Percentiles rank a stretch among this genome's conserved stretches.
These are phyloP conservation scores for Candida stauntonica DNA, from an alignment of 805 yeast genomes.

Conservation along the genomic window DNA sequence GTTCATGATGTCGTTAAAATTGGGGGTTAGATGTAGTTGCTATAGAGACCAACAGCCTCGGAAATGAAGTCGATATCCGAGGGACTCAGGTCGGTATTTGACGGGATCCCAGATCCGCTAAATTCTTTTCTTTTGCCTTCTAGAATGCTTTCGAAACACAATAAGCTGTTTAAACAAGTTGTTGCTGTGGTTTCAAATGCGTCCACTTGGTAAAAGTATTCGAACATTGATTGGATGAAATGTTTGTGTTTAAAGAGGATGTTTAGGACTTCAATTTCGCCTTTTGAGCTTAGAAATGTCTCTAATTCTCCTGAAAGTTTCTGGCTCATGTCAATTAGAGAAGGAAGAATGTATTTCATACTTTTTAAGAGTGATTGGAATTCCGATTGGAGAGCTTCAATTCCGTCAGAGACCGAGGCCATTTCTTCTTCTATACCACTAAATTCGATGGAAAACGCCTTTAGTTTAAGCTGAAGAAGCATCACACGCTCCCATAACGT, in stretches of 20 bases:
- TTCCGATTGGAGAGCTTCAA: too few species aligned
- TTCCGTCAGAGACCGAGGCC: too few species aligned
- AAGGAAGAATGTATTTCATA: not conserved
- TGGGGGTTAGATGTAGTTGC: not conserved
- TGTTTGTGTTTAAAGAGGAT: not conserved
- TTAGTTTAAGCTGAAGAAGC: too few species aligned
- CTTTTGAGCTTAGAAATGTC: conserved; percentile 1
- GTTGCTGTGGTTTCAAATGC: conserved; percentile 1
- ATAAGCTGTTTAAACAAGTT: not conserved
- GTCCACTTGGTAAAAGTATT: conserved; percentile 6
- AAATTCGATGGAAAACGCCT: too few species aligned
- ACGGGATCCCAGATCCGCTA: too few species aligned
- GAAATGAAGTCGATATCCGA: not conserved
- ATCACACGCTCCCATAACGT: too few species aligned
- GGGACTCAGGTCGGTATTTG: not conserved
- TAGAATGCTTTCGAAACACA: too few species aligned
- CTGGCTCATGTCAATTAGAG: not conserved
- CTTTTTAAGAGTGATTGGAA: not conserved
- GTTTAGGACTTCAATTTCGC: conserved; percentile 3
- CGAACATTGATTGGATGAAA: conserved; percentile 2
- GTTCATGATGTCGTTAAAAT: not conserved
- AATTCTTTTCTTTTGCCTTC: too few species aligned
- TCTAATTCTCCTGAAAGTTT: conserved; percentile 1
- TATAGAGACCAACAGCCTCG: not conserved
- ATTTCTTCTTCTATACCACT: too few species aligned